A percentile compares a stretch with the other conserved stretches of the same genome.
phyloP scores from a whole-genome alignment of 805 yeast species.

The Saccharomycopsis javanensis region DNA sequence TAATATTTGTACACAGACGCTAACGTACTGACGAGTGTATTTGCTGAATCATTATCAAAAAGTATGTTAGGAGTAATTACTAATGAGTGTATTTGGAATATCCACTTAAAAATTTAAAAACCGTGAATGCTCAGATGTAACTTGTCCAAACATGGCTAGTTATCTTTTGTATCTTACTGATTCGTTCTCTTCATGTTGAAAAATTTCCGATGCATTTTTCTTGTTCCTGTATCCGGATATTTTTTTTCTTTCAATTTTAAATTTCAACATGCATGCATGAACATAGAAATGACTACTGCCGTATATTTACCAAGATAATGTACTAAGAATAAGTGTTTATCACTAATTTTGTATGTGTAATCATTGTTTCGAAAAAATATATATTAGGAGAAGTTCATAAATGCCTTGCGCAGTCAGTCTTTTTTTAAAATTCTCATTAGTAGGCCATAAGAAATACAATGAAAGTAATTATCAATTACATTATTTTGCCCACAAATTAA shows the following conservation, averaged over 20 bases:
- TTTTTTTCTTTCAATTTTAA: background rate
- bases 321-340: background rate
- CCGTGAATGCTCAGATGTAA: background rate
- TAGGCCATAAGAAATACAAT: background rate
- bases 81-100: too few relatives aligned
- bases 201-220: background rate
- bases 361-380: too few relatives aligned
- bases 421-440: background rate
- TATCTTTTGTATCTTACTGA: background rate
- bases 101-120: background rate
- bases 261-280: slow-evolving; percentile 1
- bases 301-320: background rate
- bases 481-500: background rate
- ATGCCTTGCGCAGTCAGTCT: background rate
- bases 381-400: too few relatives aligned
- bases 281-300: background rate
- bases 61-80: too few relatives aligned
- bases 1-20: background rate
- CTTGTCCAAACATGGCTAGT: background rate
- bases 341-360: too few relatives aligned
- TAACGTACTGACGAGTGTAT: background rate
- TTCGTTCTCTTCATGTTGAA: slow-evolving; percentile 1
- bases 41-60: background rate
- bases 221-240: background rate
- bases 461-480: too few relatives aligned